Conservation (phyloP, 1,284 basidiomycete genomes). For the Fomitopsis betulina region DNA sequence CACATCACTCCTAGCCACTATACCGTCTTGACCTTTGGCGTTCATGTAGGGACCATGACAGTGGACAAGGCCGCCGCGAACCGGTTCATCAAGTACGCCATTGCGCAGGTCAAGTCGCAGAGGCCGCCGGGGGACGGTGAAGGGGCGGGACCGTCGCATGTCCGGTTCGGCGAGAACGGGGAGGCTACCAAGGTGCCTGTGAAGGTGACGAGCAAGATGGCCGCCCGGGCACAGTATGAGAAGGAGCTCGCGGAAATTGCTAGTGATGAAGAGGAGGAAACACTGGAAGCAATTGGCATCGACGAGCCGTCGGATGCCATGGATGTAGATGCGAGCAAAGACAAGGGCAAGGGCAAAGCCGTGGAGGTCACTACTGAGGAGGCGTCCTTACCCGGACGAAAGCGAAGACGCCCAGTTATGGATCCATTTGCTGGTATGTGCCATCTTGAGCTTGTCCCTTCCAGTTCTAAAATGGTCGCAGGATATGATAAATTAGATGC, state of each 20-base stretch:
- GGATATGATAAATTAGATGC: slow-evolving; percentile 22
- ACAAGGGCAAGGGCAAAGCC: slow-evolving; percentile 40
- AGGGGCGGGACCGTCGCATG: slow-evolving; percentile 18
- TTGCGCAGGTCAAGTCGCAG: slow-evolving; percentile 41
- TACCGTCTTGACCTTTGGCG: neutral
- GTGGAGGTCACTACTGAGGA: slow-evolving; percentile 18
- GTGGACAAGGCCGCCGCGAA: slow-evolving; percentile 75
- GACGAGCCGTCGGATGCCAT: slow-evolving; percentile 33
- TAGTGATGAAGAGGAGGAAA: slow-evolving; percentile 40
- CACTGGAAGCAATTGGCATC: slow-evolving; percentile 36
- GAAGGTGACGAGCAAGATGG: slow-evolving; percentile 68
- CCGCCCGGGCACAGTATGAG: slow-evolving; percentile 58
- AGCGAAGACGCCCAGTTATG: slow-evolving; percentile 46
- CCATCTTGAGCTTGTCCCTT: neutral
- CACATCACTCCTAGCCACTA: neutral
- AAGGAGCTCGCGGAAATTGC: slow-evolving; percentile 42
- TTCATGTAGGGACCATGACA: slow-evolving; percentile 37
- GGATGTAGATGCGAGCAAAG: slow-evolving; percentile 22
- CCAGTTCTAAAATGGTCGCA: slow-evolving; percentile 10
- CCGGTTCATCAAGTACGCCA: slow-evolving; percentile 82
- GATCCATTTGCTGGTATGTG: slow-evolving; percentile 65
- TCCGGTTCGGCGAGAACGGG: slow-evolving; percentile 19
- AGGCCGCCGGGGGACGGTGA: slow-evolving; percentile 20
- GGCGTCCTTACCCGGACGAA: slow-evolving; percentile 23
- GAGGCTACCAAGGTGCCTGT: slow-evolving; percentile 33